Evolutionary conservation across 139 green algal species (phyloP).

Genomic region (Micractinium sp.): DNA sequence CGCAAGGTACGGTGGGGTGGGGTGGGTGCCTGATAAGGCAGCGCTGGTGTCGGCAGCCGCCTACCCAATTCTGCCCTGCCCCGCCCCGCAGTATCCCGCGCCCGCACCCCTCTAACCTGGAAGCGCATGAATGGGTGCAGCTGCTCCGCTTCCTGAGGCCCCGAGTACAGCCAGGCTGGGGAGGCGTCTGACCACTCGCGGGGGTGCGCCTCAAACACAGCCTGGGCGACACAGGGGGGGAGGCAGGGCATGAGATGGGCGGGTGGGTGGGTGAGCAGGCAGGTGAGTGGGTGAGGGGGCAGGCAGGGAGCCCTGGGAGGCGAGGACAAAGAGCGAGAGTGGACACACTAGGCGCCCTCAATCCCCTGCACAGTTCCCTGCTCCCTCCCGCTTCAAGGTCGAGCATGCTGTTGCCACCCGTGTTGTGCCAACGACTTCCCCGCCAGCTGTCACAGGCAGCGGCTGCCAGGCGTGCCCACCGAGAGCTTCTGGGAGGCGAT

Average conservation of each 20-base stretch:
- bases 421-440: too few species aligned
- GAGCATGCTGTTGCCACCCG: too few species aligned
- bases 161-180: slow-evolving; percentile 11
- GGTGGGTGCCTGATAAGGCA: not conserved
- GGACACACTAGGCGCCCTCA: too few species aligned
- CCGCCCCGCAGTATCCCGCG: not conserved
- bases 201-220: slow-evolving; percentile 53
- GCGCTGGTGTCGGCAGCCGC: not conserved
- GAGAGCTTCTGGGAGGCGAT: slow-evolving; percentile 36
- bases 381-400: too few species aligned
- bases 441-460: too few species aligned
- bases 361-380: too few species aligned
- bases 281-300: not conserved
- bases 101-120: not conserved
- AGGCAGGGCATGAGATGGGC: not conserved
- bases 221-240: slow-evolving; percentile 21
- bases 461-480: slow-evolving; percentile 15
- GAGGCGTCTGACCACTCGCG: slow-evolving; percentile 37
- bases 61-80: not conserved
- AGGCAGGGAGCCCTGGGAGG: not conserved
- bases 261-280: not conserved
- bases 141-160: not conserved
- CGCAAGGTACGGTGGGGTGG: not conserved
- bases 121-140: slow-evolving; percentile 39
- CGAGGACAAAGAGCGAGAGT: not conserved